Base-by-base conservation (phyloP, 2,329 filamentous ascomycete genomes). In the Cryphonectria parasitica region DNA sequence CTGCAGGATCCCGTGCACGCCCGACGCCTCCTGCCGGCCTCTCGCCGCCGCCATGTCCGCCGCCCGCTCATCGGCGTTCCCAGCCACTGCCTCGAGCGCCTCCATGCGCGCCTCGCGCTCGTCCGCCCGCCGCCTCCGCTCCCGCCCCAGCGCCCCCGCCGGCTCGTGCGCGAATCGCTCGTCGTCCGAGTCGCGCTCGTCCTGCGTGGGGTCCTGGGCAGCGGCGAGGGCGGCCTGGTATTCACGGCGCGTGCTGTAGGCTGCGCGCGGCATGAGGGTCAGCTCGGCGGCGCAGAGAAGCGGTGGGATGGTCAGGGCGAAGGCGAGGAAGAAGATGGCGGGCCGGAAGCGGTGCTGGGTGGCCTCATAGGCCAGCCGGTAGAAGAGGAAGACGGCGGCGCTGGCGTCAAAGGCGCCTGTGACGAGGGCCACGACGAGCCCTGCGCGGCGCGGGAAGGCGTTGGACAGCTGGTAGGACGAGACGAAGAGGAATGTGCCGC, bases 1-100 rank as follows among this genome's bases (percentile, higher is more conserved):
- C 75, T 94, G 92, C 63, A 94, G 82, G 1, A 89, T 89, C 13
- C 92, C 92, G 89, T 91, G 93, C 10, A 94, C 89, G 2, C 90
- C 90, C 8, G 87, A 89, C 0, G 82, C 82, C 52, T 84, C 81
- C 41, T 90, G 88, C 67, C 89, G 87, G 71, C 86, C 85, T 5
- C 62, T 41, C 0, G 63, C 66, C 73, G 89, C 88, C 72, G 90
- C 87, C 39, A 82, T 77, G 64, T 85, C 83, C 19, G 83, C 83
- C 22, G 89, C 87, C n/a, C 87, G 88, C 39, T 85, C 82, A 65
- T 87, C 86, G 5, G 76, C 77, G 41, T 85, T 85, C 4, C 90
- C 90, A 0, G 92, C 82, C 1, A 94, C 81, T 2, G 85, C 82
- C 56, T 90, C 89, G 66, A 93, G 90, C 72, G 90, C 88, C 67